Percentiles rank a stretch among this genome's conserved stretches.
Conservation (phyloP, 371 early-diverging fungal species). For the Parasitella parasitica region DNA sequence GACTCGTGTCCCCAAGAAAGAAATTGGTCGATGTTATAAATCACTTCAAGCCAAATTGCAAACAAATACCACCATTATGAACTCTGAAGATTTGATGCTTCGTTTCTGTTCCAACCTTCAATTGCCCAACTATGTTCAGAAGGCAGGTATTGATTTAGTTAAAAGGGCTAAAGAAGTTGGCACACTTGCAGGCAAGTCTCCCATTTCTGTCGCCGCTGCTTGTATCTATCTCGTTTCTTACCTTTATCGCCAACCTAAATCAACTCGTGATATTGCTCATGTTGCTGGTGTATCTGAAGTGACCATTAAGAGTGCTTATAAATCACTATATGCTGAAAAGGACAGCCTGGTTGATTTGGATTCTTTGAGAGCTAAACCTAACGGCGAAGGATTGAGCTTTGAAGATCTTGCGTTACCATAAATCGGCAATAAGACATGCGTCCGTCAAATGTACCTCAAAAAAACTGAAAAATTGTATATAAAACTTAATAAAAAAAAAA, state of each 20-base stretch:
- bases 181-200: constrained; percentile 86
- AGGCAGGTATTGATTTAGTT: constrained; percentile 71
- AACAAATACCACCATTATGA: constrained; percentile 67
- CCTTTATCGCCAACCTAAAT: constrained; percentile 64
- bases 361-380: constrained; percentile 36
- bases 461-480: not conserved
- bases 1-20: constrained; percentile 92
- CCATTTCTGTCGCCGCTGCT: constrained; percentile 90
- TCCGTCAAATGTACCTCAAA: not conserved
- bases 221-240: constrained; percentile 85
- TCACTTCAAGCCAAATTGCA: constrained; percentile 69
- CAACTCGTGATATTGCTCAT: constrained; percentile 77
- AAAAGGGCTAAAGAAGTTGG: constrained; percentile 76
- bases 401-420: constrained; percentile 52
- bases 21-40: constrained; percentile 89
- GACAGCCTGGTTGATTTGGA: constrained; percentile 56
- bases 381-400: constrained; percentile 45
- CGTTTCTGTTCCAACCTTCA: constrained; percentile 86
- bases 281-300: constrained; percentile 90
- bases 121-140: constrained; percentile 71
- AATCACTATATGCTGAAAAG: constrained; percentile 65
- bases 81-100: constrained; percentile 78
- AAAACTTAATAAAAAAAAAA: not conserved
- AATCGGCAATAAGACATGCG: too few species aligned
- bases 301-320: constrained; percentile 88